Base-by-base conservation (phyloP, 305 asterid species). In the Fraxinus sp. region DNA sequence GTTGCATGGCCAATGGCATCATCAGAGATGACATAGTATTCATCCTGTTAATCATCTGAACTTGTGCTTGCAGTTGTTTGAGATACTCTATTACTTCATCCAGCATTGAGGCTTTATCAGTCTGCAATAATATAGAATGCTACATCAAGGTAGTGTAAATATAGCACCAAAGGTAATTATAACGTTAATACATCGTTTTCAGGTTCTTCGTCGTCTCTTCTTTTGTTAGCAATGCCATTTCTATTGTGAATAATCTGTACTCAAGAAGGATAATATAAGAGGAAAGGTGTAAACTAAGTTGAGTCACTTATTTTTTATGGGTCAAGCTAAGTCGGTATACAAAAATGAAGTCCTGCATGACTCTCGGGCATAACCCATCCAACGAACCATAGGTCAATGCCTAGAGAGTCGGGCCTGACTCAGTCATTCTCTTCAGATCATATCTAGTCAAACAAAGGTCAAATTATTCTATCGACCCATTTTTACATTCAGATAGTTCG, bases 101-200 rank as follows among this genome's bases (percentile, higher is more conserved):
- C 55, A 95, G 86, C 97, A 95, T 95, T 8, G 98, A 95, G 2
- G 98, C 98, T 87, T 95, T 95, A 62, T 95, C 98, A 0, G 97
- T 95, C 98, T 95, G 91, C 30, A 20, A 59, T 22, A 22, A 22
- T 22, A 22, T 22, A 22, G 24, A 22, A 22, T 22, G 24, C 24
- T 22, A 22, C 24, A 59, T 59, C 20, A 59, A 0, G 9, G 24
- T 18, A 18, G 24, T 44, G 16, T 11, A 16, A 44, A 46, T 46
- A n/a, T 11, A 46, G 11, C 55, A 44, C 16, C 57, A 3, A 46
- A 46, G 18, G 57, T 46, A 46, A 46, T 0, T 46, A 46, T 46
- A 3, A 13, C 18, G 13, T 46, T 6, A 46, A 46, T 46, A 13
- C 3, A 1, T 22, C 24, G 18, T 13, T 46, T 18, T 4, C 0